Conservation (phyloP, 2,329 filamentous ascomycete genomes). For the Scorias spongiosa region DNA sequence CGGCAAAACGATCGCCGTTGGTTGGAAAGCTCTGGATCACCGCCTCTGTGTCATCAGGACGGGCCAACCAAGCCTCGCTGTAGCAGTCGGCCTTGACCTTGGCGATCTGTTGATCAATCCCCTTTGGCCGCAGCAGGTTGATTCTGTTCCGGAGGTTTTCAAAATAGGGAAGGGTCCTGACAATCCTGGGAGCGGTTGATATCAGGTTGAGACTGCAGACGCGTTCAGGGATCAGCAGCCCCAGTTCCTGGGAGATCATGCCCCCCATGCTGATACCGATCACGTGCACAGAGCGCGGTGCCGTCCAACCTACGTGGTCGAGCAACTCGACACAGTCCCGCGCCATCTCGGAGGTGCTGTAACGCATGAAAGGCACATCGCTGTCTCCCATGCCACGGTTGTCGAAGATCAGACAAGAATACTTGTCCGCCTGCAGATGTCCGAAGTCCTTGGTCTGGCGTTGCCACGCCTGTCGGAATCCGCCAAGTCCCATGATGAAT, state of each 20-base stretch:
- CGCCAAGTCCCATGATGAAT: slow-evolving; percentile 71
- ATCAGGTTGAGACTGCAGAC: slow-evolving; percentile 36
- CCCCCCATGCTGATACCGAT: slow-evolving; percentile 74
- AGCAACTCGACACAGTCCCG: slow-evolving; percentile 56
- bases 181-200: slow-evolving; percentile 33
- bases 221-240: slow-evolving; percentile 28
- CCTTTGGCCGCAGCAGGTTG: slow-evolving; percentile 51
- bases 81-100: slow-evolving; percentile 55
- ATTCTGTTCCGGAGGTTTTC: slow-evolving; percentile 48
- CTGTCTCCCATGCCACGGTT: slow-evolving; percentile 74
- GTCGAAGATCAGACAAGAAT: slow-evolving; percentile 63
- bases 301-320: slow-evolving; percentile 54
- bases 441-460: slow-evolving; percentile 71
- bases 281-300: slow-evolving; percentile 46
- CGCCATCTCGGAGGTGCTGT: slow-evolving; percentile 76
- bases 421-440: slow-evolving; percentile 50
- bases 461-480: slow-evolving; percentile 57
- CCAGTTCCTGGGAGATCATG: slow-evolving; percentile 79
- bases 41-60: slow-evolving; percentile 39
- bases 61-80: slow-evolving; percentile 43
- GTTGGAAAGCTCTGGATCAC: slow-evolving; percentile 43
- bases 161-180: slow-evolving; percentile 35
- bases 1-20: slow-evolving; percentile 71
- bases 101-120: slow-evolving; percentile 49
- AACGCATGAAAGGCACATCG: slow-evolving; percentile 61